phyloP scores from a whole-genome alignment of 805 yeast species.

The Candida railenensis region DNA sequence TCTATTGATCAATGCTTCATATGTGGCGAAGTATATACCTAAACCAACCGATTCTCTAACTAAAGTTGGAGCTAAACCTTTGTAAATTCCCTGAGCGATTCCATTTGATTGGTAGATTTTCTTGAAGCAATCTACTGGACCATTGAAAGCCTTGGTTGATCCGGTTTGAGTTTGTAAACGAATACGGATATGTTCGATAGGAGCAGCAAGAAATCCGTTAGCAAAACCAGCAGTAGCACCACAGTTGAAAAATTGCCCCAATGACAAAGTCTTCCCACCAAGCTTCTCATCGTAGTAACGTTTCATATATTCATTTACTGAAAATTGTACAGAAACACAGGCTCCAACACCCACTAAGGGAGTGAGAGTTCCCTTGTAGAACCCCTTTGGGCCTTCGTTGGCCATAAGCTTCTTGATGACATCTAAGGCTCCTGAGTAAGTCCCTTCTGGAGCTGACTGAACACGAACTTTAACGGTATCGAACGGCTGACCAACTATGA shows the following conservation, averaged over 20 bases:
- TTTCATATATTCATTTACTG: conserved; percentile 93
- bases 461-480: conserved; percentile 92
- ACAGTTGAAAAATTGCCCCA: conserved; percentile 70
- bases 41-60: conserved; percentile 84
- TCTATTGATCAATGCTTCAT: conserved; percentile 78
- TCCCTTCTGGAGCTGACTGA: conserved; percentile 82
- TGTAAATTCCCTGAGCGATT: conserved; percentile 56
- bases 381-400: conserved; percentile 40
- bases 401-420: conserved; percentile 68
- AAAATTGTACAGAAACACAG: conserved; percentile 94
- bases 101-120: conserved; percentile 59
- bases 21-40: conserved; percentile 86
- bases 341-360: conserved; percentile 73
- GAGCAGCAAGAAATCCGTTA: conserved; percentile 84
- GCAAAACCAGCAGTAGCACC: conserved; percentile 94
- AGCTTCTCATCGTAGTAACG: conserved; percentile 58
- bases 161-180: conserved; percentile 86
- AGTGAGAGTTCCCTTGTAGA: conserved; percentile 47
- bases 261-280: conserved; percentile 45
- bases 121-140: conserved; percentile 72
- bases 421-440: conserved; percentile 70
- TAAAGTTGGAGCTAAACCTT: conserved; percentile 82
- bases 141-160: conserved; percentile 50
- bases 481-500: conserved; percentile 92
- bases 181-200: conserved; percentile 94